Evolutionary conservation across 2,329 filamentous ascomycete genomes (phyloP).

Genomic region (Domatiomyces catenatus): DNA sequence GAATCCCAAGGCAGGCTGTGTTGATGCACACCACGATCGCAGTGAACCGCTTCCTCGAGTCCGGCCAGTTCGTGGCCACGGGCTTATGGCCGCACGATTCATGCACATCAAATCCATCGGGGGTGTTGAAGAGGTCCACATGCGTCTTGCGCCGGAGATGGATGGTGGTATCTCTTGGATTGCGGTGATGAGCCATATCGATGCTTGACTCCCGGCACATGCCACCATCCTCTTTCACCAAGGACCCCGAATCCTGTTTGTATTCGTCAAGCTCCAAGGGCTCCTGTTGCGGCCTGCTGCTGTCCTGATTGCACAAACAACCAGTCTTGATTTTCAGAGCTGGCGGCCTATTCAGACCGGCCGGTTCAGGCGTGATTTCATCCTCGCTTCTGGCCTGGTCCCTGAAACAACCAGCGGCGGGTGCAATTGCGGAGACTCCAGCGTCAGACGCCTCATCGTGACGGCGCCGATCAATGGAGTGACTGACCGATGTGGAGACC

Average conservation of each 20-base stretch:
- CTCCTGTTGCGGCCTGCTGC: not conserved
- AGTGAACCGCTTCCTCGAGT: slow-evolving; percentile 50
- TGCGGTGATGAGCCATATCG: not conserved
- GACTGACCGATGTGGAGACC: not conserved
- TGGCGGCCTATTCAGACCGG: not conserved
- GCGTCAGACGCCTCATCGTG: not conserved
- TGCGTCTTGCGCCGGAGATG: slow-evolving; percentile 2
- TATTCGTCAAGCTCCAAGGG: not conserved
- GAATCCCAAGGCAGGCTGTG: slow-evolving; percentile 53
- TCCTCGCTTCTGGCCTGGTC: not conserved
- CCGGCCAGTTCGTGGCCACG: slow-evolving; percentile 58
- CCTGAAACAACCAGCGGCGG: not conserved
- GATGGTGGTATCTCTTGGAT: not conserved
- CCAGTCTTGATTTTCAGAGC: not conserved
- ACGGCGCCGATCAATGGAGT: not conserved
- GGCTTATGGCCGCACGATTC: slow-evolving; percentile 39
- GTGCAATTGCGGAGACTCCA: not conserved
- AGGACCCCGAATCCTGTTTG: not conserved
- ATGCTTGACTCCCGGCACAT: not conserved
- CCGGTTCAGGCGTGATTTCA: not conserved
- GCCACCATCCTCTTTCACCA: not conserved
- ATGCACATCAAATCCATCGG: slow-evolving; percentile 26
- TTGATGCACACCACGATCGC: slow-evolving; percentile 57
- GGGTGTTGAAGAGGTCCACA: slow-evolving; percentile 15
- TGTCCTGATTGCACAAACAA: not conserved